Evolutionary conservation across 2,329 filamentous ascomycete genomes (phyloP).

Genomic region (Xenosphaeropsis pyriputrescens): DNA sequence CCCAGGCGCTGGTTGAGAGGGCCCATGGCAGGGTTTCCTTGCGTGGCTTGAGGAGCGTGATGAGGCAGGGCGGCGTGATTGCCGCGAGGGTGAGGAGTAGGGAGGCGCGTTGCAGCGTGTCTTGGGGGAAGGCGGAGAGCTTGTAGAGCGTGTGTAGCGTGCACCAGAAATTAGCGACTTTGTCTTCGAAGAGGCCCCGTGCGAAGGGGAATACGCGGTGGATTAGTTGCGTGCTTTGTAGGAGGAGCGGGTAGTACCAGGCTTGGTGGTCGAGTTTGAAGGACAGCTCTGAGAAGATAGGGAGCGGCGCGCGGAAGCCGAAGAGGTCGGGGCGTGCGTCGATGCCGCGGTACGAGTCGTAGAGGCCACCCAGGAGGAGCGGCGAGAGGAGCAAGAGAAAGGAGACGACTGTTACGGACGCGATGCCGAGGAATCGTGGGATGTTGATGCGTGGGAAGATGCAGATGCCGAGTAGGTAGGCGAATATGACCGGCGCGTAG

Average conservation of each 20-base stretch:
- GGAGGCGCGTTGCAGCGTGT: constrained; percentile 61
- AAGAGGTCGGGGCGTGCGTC: constrained; percentile 39
- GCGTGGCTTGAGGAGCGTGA: constrained; percentile 66
- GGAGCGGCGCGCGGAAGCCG: constrained; percentile 44
- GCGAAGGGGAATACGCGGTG: constrained; percentile 94
- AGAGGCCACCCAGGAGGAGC: constrained; percentile 55
- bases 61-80: constrained; percentile 64
- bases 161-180: constrained; percentile 98
- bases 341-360: constrained; percentile 52
- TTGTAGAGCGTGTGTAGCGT: constrained; percentile 82
- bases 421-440: constrained; percentile 58
- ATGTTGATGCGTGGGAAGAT: constrained; percentile 58
- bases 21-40: constrained; percentile 67
- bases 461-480: constrained; percentile 78
- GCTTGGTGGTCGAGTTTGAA: constrained; percentile 46
- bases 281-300: constrained; percentile 42
- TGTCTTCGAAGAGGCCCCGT: constrained; percentile 94
- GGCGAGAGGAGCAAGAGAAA: constrained; percentile 68
- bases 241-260: constrained; percentile 57
- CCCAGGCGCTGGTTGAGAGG: constrained; percentile 79
- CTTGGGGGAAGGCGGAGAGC: constrained; percentile 57
- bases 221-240: constrained; percentile 70
- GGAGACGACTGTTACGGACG: constrained; percentile 53
- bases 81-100: constrained; percentile 60
- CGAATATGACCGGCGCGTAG: constrained; percentile 86